A percentile compares a stretch with the other conserved stretches of the same genome.
phyloP scores from a whole-genome alignment of 169 alveolate genomes.

The Cystoisospora suis region DNA sequence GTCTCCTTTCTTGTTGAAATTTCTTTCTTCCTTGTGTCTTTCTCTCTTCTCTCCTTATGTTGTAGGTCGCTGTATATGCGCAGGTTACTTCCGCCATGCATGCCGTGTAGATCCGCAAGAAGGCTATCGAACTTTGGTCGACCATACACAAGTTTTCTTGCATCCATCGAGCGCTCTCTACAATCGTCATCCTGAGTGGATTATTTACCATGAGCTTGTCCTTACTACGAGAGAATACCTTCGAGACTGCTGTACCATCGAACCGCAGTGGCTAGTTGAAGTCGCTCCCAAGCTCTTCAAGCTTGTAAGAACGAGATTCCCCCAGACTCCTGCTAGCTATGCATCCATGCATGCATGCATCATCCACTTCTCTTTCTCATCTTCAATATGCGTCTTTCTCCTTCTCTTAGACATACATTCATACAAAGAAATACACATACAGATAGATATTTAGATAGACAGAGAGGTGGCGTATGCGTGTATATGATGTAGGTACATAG shows the following conservation, averaged over 20 bases:
- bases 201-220: constrained; percentile 97
- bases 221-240: constrained; percentile 98
- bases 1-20: not conserved
- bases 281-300: constrained; percentile 98
- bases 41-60: not conserved
- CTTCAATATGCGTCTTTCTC: not conserved
- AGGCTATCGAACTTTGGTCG: constrained; percentile 95
- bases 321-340: not conserved
- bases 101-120: constrained; percentile 96
- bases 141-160: constrained; percentile 95
- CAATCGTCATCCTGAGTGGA: constrained; percentile 96
- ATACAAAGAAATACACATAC: not conserved
- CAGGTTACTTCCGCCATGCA: constrained; percentile 98
- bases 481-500: too few species aligned
- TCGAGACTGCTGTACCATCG: constrained; percentile 96
- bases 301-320: constrained; percentile 57
- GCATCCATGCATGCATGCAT: not conserved
- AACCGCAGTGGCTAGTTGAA: constrained; percentile 97
- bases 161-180: constrained; percentile 98
- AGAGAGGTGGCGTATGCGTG: too few species aligned
- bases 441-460: not conserved
- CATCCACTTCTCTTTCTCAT: not conserved
- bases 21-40: not conserved
- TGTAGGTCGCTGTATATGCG: constrained; percentile 83
- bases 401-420: not conserved